These are phyloP conservation scores for Terfezia claveryi DNA, from an alignment of 495 filamentous ascomycete species.

Conservation along the genomic window DNA sequence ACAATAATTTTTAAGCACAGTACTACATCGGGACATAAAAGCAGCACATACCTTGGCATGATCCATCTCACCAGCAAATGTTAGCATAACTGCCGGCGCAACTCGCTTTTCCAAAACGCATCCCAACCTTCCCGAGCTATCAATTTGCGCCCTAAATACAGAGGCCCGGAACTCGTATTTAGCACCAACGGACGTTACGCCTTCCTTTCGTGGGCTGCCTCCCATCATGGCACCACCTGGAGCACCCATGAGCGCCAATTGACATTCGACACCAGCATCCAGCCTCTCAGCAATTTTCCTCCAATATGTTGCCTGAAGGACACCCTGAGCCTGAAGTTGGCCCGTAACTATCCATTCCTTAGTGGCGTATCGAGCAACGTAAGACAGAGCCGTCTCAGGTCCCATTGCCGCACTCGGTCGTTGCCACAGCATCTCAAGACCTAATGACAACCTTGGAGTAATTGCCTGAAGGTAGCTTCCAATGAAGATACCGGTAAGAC, in stretches of 20 bases:
- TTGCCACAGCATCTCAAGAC: constrained; percentile 86
- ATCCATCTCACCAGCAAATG: constrained; percentile 93
- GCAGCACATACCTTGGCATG: constrained; percentile 59
- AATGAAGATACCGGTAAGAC: constrained; percentile 82
- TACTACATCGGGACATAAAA: not conserved
- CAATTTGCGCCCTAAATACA: constrained; percentile 84
- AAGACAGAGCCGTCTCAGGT: constrained; percentile 68
- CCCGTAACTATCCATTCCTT: constrained; percentile 77
- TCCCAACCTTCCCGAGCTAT: constrained; percentile 79
- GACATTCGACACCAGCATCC: constrained; percentile 87
- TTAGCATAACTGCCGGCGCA: constrained; percentile 68
- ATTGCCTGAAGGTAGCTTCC: constrained; percentile 86
- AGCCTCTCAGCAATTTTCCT: constrained; percentile 80
- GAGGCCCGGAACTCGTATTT: constrained; percentile 97
- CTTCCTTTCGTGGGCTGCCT: constrained; percentile 53
- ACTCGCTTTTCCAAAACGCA: constrained; percentile 89
- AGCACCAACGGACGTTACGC: constrained; percentile 70
- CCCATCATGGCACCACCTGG: constrained; percentile 39
- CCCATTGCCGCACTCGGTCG: constrained; percentile 51
- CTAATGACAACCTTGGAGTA: constrained; percentile 68
- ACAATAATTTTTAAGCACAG: not conserved
- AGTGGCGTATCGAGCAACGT: constrained; percentile 72
- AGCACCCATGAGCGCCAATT: constrained; percentile 55
- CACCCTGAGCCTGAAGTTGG: constrained; percentile 65
- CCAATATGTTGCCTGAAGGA: constrained; percentile 87